A percentile compares a stretch with the other conserved stretches of the same genome.
phyloP scores from a whole-genome alignment of 2,329 filamentous ascomycete species.

The Orbilia brochopaga region DNA sequence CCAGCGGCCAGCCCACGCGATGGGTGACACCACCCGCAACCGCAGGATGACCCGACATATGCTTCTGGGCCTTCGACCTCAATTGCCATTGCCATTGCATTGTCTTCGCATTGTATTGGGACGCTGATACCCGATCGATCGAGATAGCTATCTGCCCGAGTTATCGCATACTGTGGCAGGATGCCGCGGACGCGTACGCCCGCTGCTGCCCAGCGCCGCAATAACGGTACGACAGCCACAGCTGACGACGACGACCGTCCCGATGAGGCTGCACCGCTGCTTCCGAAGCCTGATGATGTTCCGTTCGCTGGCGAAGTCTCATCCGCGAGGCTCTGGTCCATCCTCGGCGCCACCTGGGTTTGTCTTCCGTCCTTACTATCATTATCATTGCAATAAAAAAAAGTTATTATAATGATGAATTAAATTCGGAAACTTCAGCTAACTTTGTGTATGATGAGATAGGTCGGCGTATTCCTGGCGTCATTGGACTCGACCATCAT shows the following conservation, averaged over 20 bases:
- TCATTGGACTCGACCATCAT: constrained; percentile 76
- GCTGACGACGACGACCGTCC: background rate
- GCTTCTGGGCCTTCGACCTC: background rate
- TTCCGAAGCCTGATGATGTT: constrained; percentile 19
- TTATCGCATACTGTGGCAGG: too few species aligned
- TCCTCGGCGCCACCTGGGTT: constrained; percentile 46
- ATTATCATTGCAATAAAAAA: too few species aligned
- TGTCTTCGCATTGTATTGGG: too few species aligned
- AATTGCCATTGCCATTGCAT: too few species aligned
- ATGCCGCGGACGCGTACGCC: too few species aligned
- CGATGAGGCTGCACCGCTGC: constrained; percentile 20
- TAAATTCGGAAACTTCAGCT: background rate
- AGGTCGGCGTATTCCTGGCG: constrained; percentile 53
- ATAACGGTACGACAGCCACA: too few species aligned
- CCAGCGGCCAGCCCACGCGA: background rate
- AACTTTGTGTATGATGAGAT: background rate
- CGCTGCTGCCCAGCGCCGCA: too few species aligned
- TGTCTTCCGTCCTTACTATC: background rate
- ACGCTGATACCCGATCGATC: too few species aligned
- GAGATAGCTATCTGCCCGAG: too few species aligned
- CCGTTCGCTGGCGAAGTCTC: constrained; percentile 42
- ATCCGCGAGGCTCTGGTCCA: constrained; percentile 40
- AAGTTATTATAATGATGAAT: too few species aligned
- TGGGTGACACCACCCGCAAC: background rate
- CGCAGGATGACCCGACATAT: background rate